These are phyloP conservation scores for Trypanosoma rangeli DNA, from an alignment of 208 protist species.

Conservation along the genomic window DNA sequence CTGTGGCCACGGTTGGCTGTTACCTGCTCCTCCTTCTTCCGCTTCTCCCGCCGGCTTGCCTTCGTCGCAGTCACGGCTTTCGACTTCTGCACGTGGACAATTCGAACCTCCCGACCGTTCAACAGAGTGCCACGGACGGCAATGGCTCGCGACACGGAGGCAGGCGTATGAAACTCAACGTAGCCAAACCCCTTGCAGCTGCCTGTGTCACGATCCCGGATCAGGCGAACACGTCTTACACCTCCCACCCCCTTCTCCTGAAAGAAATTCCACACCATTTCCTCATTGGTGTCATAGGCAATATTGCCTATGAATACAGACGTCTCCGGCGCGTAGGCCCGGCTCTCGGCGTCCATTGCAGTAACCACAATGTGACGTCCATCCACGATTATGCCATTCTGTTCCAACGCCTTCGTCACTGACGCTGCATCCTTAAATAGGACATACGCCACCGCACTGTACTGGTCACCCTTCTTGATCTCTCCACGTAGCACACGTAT, in stretches of 20 bases:
- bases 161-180: slow-evolving; percentile 70
- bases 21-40: slow-evolving; percentile 19
- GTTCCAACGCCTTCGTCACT: slow-evolving; percentile 47
- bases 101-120: slow-evolving; percentile 77
- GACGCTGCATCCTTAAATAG: slow-evolving; percentile 63
- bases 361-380: slow-evolving; percentile 86
- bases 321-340: slow-evolving; percentile 76
- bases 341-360: slow-evolving; percentile 54
- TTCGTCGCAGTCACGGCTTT: slow-evolving; percentile 61
- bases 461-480: slow-evolving; percentile 79
- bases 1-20: slow-evolving; percentile 2
- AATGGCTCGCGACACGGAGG: slow-evolving; percentile 68
- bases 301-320: slow-evolving; percentile 91
- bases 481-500: slow-evolving; percentile 86
- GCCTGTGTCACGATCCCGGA: slow-evolving; percentile 81
- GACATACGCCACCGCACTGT: slow-evolving; percentile 83
- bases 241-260: slow-evolving; percentile 71
- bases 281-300: slow-evolving; percentile 79
- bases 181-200: slow-evolving; percentile 91
- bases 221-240: slow-evolving; percentile 79
- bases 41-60: slow-evolving; percentile 71
- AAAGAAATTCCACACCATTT: slow-evolving; percentile 87
- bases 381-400: slow-evolving; percentile 73
- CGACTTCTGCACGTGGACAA: slow-evolving; percentile 86
- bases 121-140: slow-evolving; percentile 57